Conservation (phyloP, 345 rosid genomes). For the Dovyalis caffra region DNA sequence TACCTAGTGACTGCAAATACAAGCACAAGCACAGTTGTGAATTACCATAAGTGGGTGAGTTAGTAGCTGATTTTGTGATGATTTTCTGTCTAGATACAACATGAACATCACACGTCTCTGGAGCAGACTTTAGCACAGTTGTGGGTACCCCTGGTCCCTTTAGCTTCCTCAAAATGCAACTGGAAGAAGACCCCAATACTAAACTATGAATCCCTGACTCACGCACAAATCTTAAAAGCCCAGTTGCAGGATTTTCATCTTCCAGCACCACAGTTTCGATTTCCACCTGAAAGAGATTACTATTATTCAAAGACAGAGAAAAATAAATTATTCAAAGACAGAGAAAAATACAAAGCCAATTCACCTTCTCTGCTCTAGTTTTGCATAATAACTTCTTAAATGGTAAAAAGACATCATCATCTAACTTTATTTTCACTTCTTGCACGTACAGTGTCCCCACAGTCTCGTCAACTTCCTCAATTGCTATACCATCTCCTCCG, state of each 20-base stretch:
- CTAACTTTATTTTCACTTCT: conserved; percentile 49
- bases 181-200: conserved; percentile 66
- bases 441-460: conserved; percentile 59
- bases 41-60: conserved; percentile 34
- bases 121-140: conserved; percentile 48
- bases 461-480: conserved; percentile 62
- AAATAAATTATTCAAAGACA: background rate
- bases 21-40: conserved; percentile 6
- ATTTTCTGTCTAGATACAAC: conserved; percentile 48
- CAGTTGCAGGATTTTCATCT: conserved; percentile 62
- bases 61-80: conserved; percentile 45
- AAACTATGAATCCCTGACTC: conserved; percentile 50
- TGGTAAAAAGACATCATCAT: conserved; percentile 46
- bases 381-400: conserved; percentile 59
- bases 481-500: conserved; percentile 61
- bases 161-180: conserved; percentile 54
- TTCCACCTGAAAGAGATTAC: conserved; percentile 50
- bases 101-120: conserved; percentile 47
- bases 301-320: background rate
- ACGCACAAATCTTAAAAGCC: conserved; percentile 49
- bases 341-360: background rate
- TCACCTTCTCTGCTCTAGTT: conserved; percentile 32
- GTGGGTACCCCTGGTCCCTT: conserved; percentile 55
- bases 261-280: conserved; percentile 72
- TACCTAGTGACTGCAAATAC: background rate